phyloP scores from a whole-genome alignment of 75 land plant species.

The Selaginella moellendorffii region DNA sequence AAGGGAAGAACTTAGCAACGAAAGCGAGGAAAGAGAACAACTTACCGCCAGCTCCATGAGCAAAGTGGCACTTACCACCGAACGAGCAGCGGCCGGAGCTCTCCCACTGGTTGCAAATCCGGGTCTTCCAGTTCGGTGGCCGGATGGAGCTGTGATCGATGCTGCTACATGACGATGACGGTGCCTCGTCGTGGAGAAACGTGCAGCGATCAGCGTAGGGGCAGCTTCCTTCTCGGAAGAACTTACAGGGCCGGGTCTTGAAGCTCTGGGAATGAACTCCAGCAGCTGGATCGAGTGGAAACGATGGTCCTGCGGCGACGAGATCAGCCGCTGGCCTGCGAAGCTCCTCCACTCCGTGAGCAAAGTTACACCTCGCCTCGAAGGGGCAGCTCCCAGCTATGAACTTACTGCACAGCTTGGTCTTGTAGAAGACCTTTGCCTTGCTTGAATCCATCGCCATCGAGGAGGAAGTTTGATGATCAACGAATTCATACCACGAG shows the following conservation, averaged over 20 bases:
- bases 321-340: constrained; percentile 55
- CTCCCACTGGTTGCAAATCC: constrained; percentile 93
- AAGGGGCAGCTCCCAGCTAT: constrained; percentile 67
- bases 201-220: constrained; percentile 88
- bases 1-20: too few relatives aligned
- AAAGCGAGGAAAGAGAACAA: neutral
- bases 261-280: too few relatives aligned
- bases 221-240: constrained; percentile 78
- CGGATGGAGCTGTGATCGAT: constrained; percentile 6
- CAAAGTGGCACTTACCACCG: constrained; percentile 93
- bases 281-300: constrained; percentile 8
- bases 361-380: constrained; percentile 73
- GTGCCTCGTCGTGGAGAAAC: constrained; percentile 78
- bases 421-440: constrained; percentile 78
- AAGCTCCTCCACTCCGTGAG: constrained; percentile 85
- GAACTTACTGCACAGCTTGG: constrained; percentile 77
- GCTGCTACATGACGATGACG: too few relatives aligned
- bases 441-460: too few relatives aligned
- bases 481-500: too few relatives aligned
- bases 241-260: constrained; percentile 68
- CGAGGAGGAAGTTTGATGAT: too few relatives aligned
- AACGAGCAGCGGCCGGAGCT: constrained; percentile 82
- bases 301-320: neutral
- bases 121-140: constrained; percentile 81
- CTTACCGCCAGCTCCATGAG: constrained; percentile 78